phyloP scores from a whole-genome alignment of 306 rosid genomes.

The Dryas alaskensis region DNA sequence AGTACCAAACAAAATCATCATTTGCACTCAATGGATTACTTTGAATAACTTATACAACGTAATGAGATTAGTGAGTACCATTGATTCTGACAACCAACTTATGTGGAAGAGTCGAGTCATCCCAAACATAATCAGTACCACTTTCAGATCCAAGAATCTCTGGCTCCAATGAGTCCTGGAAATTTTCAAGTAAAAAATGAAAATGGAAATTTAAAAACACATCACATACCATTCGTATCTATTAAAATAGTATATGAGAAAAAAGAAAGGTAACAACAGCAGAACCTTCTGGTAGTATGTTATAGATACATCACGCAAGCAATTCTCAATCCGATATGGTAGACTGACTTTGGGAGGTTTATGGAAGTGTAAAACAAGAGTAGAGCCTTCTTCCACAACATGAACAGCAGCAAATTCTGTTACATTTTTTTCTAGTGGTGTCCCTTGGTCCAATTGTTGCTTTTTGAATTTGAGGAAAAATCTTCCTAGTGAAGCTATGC shows the following conservation, averaged over 20 bases:
- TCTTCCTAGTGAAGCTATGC: constrained; percentile 86
- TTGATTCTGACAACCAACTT: constrained; percentile 59
- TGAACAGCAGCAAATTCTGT: constrained; percentile 73
- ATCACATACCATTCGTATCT: constrained; percentile 7
- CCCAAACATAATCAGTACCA: constrained; percentile 86
- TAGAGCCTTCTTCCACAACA: constrained; percentile 87
- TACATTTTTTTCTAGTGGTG: constrained; percentile 33
- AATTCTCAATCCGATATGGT: constrained; percentile 89
- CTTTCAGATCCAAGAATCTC: constrained; percentile 74
- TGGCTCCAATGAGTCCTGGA: constrained; percentile 63
- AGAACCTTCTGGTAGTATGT: constrained; percentile 90
- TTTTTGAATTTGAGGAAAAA: constrained; percentile 86
- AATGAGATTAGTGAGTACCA: constrained; percentile 42
- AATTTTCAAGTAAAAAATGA: constrained; percentile 36
- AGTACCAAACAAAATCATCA: not conserved
- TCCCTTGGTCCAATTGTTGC: constrained; percentile 38
- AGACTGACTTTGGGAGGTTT: constrained; percentile 75
- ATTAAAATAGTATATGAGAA: constrained; percentile 22
- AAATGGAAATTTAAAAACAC: constrained; percentile 8
- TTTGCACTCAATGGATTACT: not conserved
- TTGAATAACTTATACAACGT: constrained; percentile 7
- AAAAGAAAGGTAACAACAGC: constrained; percentile 14
- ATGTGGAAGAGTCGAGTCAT: constrained; percentile 83
- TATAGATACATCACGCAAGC: constrained; percentile 53
- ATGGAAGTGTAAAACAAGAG: constrained; percentile 66